Evolutionary conservation across 1,139 yeast species (phyloP).

Genomic region (Geotrichum candidum): DNA sequence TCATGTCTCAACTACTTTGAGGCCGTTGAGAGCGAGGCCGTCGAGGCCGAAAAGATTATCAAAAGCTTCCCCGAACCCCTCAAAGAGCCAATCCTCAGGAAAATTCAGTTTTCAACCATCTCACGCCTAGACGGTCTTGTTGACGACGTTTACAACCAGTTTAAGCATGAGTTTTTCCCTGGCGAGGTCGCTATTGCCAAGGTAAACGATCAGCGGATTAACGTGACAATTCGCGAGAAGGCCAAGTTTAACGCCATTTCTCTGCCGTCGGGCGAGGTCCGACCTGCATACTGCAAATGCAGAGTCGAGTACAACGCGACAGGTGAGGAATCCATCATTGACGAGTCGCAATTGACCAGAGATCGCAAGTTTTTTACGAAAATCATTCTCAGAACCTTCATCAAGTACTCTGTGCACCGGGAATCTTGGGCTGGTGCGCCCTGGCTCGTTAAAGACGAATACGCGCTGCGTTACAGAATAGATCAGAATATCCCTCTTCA

Average conservation of each 20-base stretch:
- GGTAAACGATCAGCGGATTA: slow-evolving; percentile 40
- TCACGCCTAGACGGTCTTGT: slow-evolving; percentile 81
- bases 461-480: slow-evolving; percentile 38
- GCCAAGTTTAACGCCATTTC: slow-evolving; percentile 37
- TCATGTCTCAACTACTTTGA: slow-evolving; percentile 86
- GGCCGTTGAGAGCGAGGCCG: slow-evolving; percentile 67
- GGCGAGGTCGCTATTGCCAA: slow-evolving; percentile 73
- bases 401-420: slow-evolving; percentile 76
- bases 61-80: slow-evolving; percentile 82
- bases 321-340: slow-evolving; percentile 52
- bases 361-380: slow-evolving; percentile 87
- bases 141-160: slow-evolving; percentile 64
- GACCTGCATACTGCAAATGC: slow-evolving; percentile 64
- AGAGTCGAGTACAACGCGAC: slow-evolving; percentile 56
- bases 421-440: slow-evolving; percentile 90
- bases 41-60: slow-evolving; percentile 52
- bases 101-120: slow-evolving; percentile 75
- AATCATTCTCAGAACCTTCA: slow-evolving; percentile 80
- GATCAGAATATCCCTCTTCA: slow-evolving; percentile 35
- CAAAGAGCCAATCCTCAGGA: slow-evolving; percentile 82
- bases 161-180: slow-evolving; percentile 82
- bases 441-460: slow-evolving; percentile 86
- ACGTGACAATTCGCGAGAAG: slow-evolving; percentile 55
- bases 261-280: slow-evolving; percentile 42
- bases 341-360: slow-evolving; percentile 65